A percentile compares a stretch with the other conserved stretches of the same genome.
Evolutionary conservation across 176 grass and related monocot genomes (phyloP).

Genomic region (Cenchrus fungigraminus): DNA sequence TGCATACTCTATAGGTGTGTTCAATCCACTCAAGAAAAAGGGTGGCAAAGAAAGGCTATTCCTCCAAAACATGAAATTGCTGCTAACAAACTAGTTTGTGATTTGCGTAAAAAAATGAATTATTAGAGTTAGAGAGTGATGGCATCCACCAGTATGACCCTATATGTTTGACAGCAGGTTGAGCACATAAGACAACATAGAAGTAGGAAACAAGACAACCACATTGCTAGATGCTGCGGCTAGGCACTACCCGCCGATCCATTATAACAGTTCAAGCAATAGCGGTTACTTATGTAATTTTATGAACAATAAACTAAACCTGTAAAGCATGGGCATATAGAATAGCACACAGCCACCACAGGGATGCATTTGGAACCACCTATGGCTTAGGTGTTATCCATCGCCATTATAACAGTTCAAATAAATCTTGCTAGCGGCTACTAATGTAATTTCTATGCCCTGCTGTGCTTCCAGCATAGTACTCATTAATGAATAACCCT

Average conservation of each 20-base stretch:
- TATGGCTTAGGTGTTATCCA: conserved; percentile 1
- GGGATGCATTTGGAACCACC: background rate
- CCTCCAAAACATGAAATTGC: background rate
- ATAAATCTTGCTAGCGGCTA: background rate
- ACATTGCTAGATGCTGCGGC: background rate
- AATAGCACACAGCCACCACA: background rate
- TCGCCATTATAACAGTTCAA: background rate
- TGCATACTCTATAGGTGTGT: background rate
- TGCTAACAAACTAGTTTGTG: background rate
- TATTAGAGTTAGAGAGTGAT: conserved; percentile 14
- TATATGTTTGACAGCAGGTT: background rate
- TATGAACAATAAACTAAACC: conserved; percentile 2
- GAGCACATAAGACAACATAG: background rate
- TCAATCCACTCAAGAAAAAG: conserved; percentile 6
- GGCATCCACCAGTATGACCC: background rate
- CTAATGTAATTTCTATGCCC: conserved; percentile 22
- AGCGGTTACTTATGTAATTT: conserved; percentile 3
- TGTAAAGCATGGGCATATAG: background rate
- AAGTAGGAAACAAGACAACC: background rate
- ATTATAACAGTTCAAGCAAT: background rate
- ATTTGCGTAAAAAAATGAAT: background rate
- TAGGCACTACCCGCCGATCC: background rate
- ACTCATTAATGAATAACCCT: background rate
- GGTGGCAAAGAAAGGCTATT: background rate
- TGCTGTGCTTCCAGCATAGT: conserved; percentile 15